These are phyloP conservation scores for Leccinum disarticulatum DNA, from an alignment of 768 basidiomycete genomes.

Conservation along the genomic window DNA sequence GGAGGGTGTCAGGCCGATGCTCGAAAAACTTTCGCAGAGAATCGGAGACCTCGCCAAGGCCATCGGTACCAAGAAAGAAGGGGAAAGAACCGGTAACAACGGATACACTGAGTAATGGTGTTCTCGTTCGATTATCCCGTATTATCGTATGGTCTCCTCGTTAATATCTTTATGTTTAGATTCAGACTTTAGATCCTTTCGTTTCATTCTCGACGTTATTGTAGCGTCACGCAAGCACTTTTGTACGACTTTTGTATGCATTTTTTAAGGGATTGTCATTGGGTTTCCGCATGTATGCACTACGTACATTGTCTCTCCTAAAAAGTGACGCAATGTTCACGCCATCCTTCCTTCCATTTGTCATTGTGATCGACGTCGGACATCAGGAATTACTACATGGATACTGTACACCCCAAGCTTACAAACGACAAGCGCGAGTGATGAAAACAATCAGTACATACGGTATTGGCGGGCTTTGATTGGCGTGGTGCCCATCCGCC, in stretches of 20 bases:
- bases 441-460: conserved; percentile 9
- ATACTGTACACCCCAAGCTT: not conserved
- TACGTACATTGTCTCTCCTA: conserved; percentile 3
- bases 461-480: not conserved
- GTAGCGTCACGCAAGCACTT: conserved; percentile 19
- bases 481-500: not conserved
- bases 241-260: conserved; percentile 18
- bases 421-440: conserved; percentile 6
- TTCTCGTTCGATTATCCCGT: conserved; percentile 1
- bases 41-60: conserved; percentile 31
- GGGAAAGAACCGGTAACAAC: conserved; percentile 10
- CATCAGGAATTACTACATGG: not conserved
- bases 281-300: conserved; percentile 19
- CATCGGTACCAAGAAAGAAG: conserved; percentile 32
- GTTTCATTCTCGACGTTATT: conserved; percentile 13
- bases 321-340: conserved; percentile 2
- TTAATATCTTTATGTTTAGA: conserved; percentile 24
- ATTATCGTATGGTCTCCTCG: conserved; percentile 9
- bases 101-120: conserved; percentile 13
- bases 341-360: not conserved
- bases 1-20: conserved; percentile 59
- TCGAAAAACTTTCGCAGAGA: conserved; percentile 49
- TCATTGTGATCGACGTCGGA: not conserved
- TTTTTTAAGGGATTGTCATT: conserved; percentile 12
- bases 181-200: conserved; percentile 26